Conservation (phyloP, 2,329 filamentous ascomycete species). For the Fusarium sp. region DNA sequence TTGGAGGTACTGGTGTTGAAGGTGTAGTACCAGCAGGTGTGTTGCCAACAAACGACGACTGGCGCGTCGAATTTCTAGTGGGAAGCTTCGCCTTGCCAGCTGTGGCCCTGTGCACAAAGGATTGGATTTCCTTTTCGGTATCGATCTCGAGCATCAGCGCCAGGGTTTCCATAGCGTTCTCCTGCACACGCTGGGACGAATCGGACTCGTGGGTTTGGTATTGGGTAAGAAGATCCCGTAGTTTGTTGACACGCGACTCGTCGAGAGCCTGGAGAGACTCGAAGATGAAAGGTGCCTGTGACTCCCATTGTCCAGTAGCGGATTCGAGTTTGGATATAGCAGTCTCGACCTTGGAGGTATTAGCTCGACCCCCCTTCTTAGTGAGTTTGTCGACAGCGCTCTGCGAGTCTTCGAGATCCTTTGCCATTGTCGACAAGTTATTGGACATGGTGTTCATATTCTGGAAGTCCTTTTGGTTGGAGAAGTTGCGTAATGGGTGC, state of each 20-base stretch:
- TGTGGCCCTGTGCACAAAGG: conserved; percentile 65
- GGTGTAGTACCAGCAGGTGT: conserved; percentile 40
- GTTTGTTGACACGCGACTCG: conserved; percentile 86
- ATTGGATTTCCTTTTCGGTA: conserved; percentile 86
- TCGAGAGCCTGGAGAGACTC: conserved; percentile 92
- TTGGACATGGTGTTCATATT: conserved; percentile 83
- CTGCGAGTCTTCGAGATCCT: conserved; percentile 85
- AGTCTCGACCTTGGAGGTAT: conserved; percentile 79
- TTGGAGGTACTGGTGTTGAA: conserved; percentile 43
- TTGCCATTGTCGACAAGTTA: conserved; percentile 83
- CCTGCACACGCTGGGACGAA: conserved; percentile 79
- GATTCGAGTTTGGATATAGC: conserved; percentile 79
- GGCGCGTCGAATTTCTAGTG: conserved; percentile 56
- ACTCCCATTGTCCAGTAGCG: conserved; percentile 89
- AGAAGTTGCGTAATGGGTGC: conserved; percentile 80
- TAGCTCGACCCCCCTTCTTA: conserved; percentile 81
- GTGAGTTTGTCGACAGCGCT: conserved; percentile 86
- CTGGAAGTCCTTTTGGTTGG: conserved; percentile 78
- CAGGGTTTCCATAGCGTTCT: conserved; percentile 81
- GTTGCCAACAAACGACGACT: conserved; percentile 52
- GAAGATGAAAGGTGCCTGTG: conserved; percentile 93
- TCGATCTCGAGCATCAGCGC: conserved; percentile 87
- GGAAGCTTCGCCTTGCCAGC: conserved; percentile 53
- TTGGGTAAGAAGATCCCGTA: conserved; percentile 91
- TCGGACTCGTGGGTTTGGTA: conserved; percentile 94